Evolutionary conservation across 176 grass and related monocot species (phyloP).

Genomic region (Bolboschoenus planiculmis): DNA sequence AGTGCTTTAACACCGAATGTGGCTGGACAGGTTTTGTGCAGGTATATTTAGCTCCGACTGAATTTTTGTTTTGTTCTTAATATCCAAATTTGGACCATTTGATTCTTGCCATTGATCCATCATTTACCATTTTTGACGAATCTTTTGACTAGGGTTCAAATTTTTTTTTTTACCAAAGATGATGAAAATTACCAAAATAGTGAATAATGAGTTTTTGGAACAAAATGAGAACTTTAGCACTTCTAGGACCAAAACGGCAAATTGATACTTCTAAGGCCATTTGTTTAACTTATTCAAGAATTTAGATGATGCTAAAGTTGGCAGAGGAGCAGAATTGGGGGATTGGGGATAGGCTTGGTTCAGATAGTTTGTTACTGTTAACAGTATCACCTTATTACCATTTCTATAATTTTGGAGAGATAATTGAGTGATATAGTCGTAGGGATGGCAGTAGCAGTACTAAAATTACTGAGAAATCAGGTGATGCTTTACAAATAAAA

Average conservation of each 20-base stretch:
- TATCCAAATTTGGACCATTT: neutral
- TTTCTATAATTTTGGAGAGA: neutral
- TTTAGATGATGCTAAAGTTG: neutral
- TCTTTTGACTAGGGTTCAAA: neutral
- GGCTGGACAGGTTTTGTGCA: conserved; percentile 57
- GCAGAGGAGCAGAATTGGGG: neutral
- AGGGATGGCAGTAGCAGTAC: neutral
- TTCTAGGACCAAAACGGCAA: neutral
- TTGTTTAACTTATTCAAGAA: neutral
- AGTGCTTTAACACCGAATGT: conserved; percentile 65
- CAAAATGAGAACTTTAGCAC: neutral
- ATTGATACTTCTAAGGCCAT: neutral
- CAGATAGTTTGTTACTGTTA: neutral
- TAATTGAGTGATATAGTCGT: neutral
- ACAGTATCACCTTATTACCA: neutral
- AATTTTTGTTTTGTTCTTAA: neutral
- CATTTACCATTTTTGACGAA: neutral
- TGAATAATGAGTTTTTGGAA: neutral
- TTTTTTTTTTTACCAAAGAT: neutral
- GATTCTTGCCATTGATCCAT: neutral
- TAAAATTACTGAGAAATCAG: neutral
- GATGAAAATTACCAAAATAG: neutral
- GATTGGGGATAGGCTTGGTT: neutral
- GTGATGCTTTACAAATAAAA: neutral
- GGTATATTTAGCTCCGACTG: conserved; percentile 25